phyloP scores from a whole-genome alignment of 352 stramenopile genomes.

The Phytophthora litchii region DNA sequence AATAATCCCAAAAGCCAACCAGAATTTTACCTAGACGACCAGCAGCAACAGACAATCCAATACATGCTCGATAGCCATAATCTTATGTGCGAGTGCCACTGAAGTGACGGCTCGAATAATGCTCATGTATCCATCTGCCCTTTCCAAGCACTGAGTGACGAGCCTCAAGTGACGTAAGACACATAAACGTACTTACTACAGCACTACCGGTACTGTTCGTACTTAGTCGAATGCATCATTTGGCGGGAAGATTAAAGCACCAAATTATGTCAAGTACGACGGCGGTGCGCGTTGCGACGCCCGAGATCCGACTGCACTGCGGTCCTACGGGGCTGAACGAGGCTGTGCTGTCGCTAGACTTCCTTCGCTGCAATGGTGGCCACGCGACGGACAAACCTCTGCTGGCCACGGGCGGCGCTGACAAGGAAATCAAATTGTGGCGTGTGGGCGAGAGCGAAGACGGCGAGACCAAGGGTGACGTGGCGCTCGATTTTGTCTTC shows the following conservation, averaged over 20 bases:
- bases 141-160: too few species aligned
- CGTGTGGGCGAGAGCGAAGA: constrained; percentile 40
- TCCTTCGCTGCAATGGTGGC: constrained; percentile 39
- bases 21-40: background rate
- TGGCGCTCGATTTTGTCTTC: constrained; percentile 77
- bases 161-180: too few species aligned
- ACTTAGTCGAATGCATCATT: background rate
- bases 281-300: constrained; percentile 67
- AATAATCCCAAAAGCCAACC: too few species aligned
- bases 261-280: too few species aligned
- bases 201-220: too few species aligned
- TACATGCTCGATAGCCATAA: too few species aligned
- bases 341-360: constrained; percentile 85
- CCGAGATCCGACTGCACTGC: constrained; percentile 88
- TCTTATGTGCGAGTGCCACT: too few species aligned
- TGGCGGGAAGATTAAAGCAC: too few species aligned
- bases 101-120: too few species aligned
- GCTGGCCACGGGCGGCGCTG: constrained; percentile 81
- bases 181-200: too few species aligned
- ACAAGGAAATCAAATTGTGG: constrained; percentile 92
- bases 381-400: constrained; percentile 25
- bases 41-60: background rate
- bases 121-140: too few species aligned
- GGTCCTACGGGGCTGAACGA: constrained; percentile 89
- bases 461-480: background rate